phyloP scores from a whole-genome alignment of 2,329 filamentous ascomycete genomes.

The Claviceps sp. region DNA sequence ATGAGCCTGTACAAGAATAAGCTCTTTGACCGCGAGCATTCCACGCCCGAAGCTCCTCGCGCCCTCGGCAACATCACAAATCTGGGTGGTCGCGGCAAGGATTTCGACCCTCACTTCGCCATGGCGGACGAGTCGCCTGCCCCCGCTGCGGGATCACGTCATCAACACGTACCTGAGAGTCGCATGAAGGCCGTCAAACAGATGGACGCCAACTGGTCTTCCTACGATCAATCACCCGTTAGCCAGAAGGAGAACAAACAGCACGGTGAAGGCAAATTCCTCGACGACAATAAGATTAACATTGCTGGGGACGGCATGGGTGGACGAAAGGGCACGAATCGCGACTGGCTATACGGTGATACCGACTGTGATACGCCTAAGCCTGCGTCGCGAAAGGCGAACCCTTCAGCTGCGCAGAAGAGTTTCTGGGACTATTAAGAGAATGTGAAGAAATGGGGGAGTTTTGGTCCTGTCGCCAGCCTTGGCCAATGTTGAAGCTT shows the following conservation, averaged over 20 bases:
- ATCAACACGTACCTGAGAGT: slow-evolving; percentile 38
- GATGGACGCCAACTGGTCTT: slow-evolving; percentile 53
- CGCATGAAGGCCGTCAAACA: slow-evolving; percentile 58
- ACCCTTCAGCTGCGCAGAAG: slow-evolving; percentile 6
- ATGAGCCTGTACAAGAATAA: slow-evolving; percentile 64
- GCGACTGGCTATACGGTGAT: slow-evolving; percentile 45
- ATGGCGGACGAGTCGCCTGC: slow-evolving; percentile 56
- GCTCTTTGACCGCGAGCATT: slow-evolving; percentile 47
- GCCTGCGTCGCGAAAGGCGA: slow-evolving; percentile 23
- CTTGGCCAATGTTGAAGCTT: no score
- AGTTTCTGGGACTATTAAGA: slow-evolving; percentile 30
- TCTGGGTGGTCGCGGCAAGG: slow-evolving; percentile 57
- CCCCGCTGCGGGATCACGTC: slow-evolving; percentile 19
- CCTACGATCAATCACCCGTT: slow-evolving; percentile 40
- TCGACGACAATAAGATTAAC: slow-evolving; percentile 24
- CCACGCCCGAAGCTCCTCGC: slow-evolving; percentile 23
- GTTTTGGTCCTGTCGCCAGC: background rate
- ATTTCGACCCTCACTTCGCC: slow-evolving; percentile 66
- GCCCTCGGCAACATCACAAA: slow-evolving; percentile 58
- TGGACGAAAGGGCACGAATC: slow-evolving; percentile 38
- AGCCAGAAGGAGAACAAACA: slow-evolving; percentile 37
- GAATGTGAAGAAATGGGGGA: background rate
- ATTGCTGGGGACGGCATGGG: slow-evolving; percentile 56
- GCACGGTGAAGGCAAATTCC: slow-evolving; percentile 36
- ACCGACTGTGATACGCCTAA: slow-evolving; percentile 29